Conservation (phyloP, 1,139 yeast species). For the Spencermartinsiella ligniputridi region DNA sequence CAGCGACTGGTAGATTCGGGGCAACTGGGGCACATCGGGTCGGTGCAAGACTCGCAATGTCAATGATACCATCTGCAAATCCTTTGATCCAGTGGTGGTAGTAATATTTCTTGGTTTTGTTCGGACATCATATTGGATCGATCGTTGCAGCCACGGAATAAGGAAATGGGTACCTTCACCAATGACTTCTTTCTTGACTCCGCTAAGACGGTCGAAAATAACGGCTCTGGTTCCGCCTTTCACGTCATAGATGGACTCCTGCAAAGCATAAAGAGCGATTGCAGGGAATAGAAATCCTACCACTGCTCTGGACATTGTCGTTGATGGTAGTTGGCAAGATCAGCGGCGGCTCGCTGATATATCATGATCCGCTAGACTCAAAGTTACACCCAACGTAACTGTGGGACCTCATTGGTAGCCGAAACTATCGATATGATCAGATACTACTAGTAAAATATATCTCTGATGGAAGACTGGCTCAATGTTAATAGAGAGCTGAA, state of each 20-base stretch:
- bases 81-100: constrained; percentile 95
- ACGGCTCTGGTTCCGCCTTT: constrained; percentile 96
- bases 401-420: background rate
- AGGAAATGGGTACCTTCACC: constrained; percentile 98
- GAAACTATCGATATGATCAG: no score
- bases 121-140: constrained; percentile 85
- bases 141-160: constrained; percentile 93
- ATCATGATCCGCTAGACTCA: background rate
- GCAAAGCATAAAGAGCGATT: constrained; percentile 23
- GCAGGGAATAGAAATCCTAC: constrained; percentile 29
- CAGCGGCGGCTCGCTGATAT: no score
- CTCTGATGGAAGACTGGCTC: background rate
- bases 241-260: constrained; percentile 62
- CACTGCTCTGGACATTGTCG: constrained; percentile 1
- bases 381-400: background rate
- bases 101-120: constrained; percentile 90
- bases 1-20: constrained; percentile 79
- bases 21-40: constrained; percentile 81
- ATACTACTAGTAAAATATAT: no score
- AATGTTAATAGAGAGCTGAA: background rate
- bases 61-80: constrained; percentile 89
- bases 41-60: constrained; percentile 91
- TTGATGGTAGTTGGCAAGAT: no score
- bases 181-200: constrained; percentile 79
- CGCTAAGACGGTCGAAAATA: constrained; percentile 84